Percentiles rank a stretch among this genome's conserved stretches.
Conservation (phyloP, 202 grass and related monocot genomes). For the Setaria viridis region DNA sequence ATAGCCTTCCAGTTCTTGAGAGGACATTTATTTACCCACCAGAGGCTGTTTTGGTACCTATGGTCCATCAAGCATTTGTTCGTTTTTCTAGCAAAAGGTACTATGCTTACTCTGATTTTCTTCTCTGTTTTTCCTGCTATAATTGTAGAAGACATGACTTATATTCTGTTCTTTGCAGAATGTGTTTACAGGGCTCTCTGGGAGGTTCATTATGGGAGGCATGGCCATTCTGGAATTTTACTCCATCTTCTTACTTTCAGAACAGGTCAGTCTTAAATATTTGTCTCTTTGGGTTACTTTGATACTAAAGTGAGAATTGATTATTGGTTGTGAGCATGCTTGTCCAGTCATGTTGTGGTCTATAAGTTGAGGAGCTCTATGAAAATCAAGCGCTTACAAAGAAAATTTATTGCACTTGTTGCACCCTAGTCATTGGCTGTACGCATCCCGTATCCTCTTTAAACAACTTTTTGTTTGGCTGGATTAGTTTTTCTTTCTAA, state of each 20-base stretch:
- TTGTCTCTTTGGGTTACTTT: constrained; percentile 13
- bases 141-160: constrained; percentile 27
- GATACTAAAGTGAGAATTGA: neutral
- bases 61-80: constrained; percentile 92
- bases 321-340: constrained; percentile 25
- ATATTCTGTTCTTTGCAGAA: constrained; percentile 66
- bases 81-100: constrained; percentile 91
- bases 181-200: constrained; percentile 69
- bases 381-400: neutral
- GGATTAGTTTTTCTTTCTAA: constrained; percentile 15
- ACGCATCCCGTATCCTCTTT: neutral
- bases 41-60: constrained; percentile 87
- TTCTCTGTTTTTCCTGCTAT: constrained; percentile 34
- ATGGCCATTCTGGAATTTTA: constrained; percentile 95
- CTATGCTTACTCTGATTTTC: constrained; percentile 35
- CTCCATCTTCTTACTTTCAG: constrained; percentile 76
- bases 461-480: constrained; percentile 19
- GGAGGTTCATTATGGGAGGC: constrained; percentile 74
- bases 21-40: constrained; percentile 96
- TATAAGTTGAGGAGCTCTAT: neutral
- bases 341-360: neutral
- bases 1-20: constrained; percentile 77
- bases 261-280: constrained; percentile 66
- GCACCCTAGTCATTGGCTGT: neutral
- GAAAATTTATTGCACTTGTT: constrained; percentile 17